Conservation (phyloP, 192 early-diverging fungal species). For the Linnemannia exigua region DNA sequence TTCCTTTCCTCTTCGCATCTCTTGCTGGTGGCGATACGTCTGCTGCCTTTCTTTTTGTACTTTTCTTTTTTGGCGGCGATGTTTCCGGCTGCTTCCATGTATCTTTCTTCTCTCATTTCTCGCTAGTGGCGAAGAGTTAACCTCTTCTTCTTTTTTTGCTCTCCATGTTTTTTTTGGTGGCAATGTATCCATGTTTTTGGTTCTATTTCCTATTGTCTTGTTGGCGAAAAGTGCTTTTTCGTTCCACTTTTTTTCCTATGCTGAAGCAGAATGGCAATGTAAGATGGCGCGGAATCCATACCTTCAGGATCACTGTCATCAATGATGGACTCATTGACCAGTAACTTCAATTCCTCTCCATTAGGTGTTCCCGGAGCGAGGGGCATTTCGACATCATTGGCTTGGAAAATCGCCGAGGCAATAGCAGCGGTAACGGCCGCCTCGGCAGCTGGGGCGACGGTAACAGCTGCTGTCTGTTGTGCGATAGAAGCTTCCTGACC, state of each 20-base stretch:
- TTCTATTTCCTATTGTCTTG: neutral
- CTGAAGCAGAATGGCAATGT: neutral
- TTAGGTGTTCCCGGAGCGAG: neutral
- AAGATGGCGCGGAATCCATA: neutral
- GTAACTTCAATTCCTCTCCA: neutral
- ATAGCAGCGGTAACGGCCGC: neutral
- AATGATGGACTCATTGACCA: neutral
- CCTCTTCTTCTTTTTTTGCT: neutral
- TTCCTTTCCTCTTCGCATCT: neutral
- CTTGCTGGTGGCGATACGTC: neutral
- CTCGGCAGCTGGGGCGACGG: neutral
- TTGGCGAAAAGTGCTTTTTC: too few relatives aligned
- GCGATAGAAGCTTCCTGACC: neutral
- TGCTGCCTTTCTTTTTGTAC: neutral
- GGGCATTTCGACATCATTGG: neutral
- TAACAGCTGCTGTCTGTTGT: neutral
- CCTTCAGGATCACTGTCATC: slow-evolving; percentile 16
- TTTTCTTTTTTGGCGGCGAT: too few relatives aligned
- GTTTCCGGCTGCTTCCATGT: too few relatives aligned
- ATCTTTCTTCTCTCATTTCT: too few relatives aligned
- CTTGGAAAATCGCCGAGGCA: neutral
- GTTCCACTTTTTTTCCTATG: too few relatives aligned
- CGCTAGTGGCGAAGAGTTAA: too few relatives aligned
- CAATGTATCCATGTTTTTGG: too few relatives aligned
- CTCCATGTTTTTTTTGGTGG: neutral